Conservation (phyloP, 2,329 filamentous ascomycete genomes). For the Phialemoniopsis sp. region DNA sequence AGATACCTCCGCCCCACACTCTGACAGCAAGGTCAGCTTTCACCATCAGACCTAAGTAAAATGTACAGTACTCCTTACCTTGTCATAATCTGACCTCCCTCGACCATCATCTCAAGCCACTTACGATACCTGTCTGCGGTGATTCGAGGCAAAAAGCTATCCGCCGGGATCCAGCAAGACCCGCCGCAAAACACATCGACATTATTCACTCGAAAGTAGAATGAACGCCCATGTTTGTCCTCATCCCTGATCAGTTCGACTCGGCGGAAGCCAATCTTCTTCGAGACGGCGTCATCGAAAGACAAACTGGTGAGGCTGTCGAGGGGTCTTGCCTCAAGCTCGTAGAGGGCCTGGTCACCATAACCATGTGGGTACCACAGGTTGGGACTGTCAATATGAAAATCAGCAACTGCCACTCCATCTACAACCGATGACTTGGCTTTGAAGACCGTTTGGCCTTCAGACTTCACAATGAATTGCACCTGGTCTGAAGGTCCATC, state of each 20-base stretch:
- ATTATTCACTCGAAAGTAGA: constrained; percentile 29
- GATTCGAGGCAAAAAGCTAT: constrained; percentile 28
- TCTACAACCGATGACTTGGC: too few relatives aligned
- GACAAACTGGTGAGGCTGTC: constrained; percentile 19
- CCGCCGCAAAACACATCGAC: constrained; percentile 27
- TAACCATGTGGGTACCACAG: constrained; percentile 32
- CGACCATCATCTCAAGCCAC: constrained; percentile 60
- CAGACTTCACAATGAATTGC: constrained; percentile 10
- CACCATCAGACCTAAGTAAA: too few relatives aligned
- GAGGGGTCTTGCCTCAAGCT: constrained; percentile 19
- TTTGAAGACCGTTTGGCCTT: constrained; percentile 8
- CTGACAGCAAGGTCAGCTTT: too few relatives aligned
- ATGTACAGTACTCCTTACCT: not conserved
- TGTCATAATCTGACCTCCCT: constrained; percentile 58
- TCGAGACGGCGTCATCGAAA: constrained; percentile 35
- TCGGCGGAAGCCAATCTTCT: constrained; percentile 52
- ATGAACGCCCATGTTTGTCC: constrained; percentile 33
- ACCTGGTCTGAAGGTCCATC: constrained; percentile 20
- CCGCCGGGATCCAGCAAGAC: constrained; percentile 30
- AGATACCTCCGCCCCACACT: constrained; percentile 69
- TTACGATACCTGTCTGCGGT: constrained; percentile 38
- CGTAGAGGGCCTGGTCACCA: constrained; percentile 46
- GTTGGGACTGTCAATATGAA: constrained; percentile 38
- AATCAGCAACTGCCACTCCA: constrained; percentile 6
- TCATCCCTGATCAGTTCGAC: constrained; percentile 38